Base-by-base conservation (phyloP, 768 basidiomycete genomes). In the Cytidiella melzeri region DNA sequence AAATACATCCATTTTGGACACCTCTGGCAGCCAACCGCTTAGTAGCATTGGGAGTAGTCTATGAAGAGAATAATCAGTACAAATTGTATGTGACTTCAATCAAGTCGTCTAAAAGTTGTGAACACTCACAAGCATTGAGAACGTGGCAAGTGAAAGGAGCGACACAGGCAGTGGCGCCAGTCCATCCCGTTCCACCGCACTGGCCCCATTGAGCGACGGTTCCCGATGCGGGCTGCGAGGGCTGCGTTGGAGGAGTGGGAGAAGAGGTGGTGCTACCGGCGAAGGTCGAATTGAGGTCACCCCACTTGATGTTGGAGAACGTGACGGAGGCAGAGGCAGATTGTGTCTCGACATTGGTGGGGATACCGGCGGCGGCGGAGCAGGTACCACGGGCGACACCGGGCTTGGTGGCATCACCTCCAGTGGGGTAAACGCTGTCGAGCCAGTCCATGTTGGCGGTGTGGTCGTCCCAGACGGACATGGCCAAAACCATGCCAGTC, bases 151-250 rank as follows among this genome's bases (percentile, higher is more conserved):
- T 47, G 46, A 38, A 47, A 46, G 27, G 27, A 6, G 51, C 23
- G 5, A 46, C 51, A 41, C 46, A 53, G 45, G 27, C 40, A 40
- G 52, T 43, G 36, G 51, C 46, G 6, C 51, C 51, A 9, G 46
- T 40, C n/a, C 30, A 53, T 4, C 57, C 55, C 1, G 18, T 49
- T n/a, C 61, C 61, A 38, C 59, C 61, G 43, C 61, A 59, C 44
- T 57, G 57, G 4, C 47, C 55, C 23, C 37, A 57, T 12, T 57
- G 43, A 27, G 57, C 46, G 26, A 51, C 54, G 7, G 55, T 46
- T 13, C 46, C 50, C 21, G 48, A 39, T 27, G 50, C 28, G 37
- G 57, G 40, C 18, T 19, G 15, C 18, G 48, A 41, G 27, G 49
- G 37, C 41, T 28, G 18, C 13, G 30, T n/a, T 37, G 46, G 27